Evolutionary conservation across 1,139 yeast species (phyloP).

Genomic region (Suzukiozyma palmioleophila): DNA sequence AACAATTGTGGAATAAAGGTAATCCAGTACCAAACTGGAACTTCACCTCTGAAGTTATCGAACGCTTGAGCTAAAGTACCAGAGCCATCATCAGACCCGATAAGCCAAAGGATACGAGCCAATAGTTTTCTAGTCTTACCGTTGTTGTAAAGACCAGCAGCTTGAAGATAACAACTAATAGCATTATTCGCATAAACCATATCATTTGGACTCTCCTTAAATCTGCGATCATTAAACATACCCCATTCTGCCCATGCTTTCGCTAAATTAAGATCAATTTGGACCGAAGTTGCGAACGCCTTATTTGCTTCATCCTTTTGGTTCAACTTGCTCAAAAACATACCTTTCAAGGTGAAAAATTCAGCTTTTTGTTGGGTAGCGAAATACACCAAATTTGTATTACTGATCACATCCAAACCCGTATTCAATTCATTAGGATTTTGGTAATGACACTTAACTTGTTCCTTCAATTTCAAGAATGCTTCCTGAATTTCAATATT

Average conservation of each 20-base stretch:
- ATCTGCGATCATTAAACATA: slow-evolving; percentile 81
- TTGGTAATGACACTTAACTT: slow-evolving; percentile 95
- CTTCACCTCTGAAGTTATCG: slow-evolving; percentile 90
- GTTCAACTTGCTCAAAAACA: slow-evolving; percentile 88
- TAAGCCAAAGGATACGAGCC: slow-evolving; percentile 90
- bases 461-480: slow-evolving; percentile 89
- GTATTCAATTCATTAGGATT: slow-evolving; percentile 82
- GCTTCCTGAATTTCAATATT: slow-evolving; percentile 99
- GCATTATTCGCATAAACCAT: slow-evolving; percentile 90
- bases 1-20: slow-evolving; percentile 92
- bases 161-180: slow-evolving; percentile 91
- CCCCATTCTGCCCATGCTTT: slow-evolving; percentile 99
- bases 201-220: slow-evolving; percentile 80
- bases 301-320: slow-evolving; percentile 95
- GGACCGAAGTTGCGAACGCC: slow-evolving; percentile 97
- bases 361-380: slow-evolving; percentile 98
- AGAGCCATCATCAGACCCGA: slow-evolving; percentile 81
- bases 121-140: slow-evolving; percentile 84
- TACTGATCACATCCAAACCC: slow-evolving; percentile 94
- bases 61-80: slow-evolving; percentile 85
- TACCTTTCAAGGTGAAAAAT: slow-evolving; percentile 93
- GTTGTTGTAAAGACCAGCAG: slow-evolving; percentile 93
- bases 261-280: slow-evolving; percentile 86
- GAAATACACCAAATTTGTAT: slow-evolving; percentile 91
- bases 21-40: slow-evolving; percentile 99